Evolutionary conservation across 192 early-diverging fungal species (phyloP), one percentile per base, ranked within the genome.

Genomic region (Gamsiella multidivaricata): DNA sequence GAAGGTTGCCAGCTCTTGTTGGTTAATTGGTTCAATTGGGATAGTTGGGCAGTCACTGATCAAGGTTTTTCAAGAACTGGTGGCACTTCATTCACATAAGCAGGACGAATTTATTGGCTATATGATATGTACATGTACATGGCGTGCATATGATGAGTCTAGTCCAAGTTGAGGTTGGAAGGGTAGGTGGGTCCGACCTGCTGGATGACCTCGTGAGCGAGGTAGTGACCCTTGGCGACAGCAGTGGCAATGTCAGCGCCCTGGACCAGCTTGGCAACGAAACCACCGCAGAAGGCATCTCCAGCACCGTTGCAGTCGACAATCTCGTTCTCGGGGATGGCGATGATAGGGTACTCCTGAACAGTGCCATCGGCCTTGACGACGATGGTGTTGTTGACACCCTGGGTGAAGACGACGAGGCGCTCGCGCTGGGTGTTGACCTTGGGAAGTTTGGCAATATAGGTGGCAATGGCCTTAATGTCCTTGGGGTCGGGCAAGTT

Each of bases 291-390:
- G 85, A 98, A 99, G 29, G 94, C 96, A 85, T 99, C 97, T 76
- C 97, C 97, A 66, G 96, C 96, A 67, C 95, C 97, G 84, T 99
- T 99, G 79, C 95, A 94, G 80, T 99, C 97, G 53, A 94, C 92
- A 72, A 99, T 95, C 67, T 96, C 88, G 33, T 82, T 67, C 57
- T 73, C 69, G 9, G 81, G 76, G 33, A 93, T 86, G 28, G 85
- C 84, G 51, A 83, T 85, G 22, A 91, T 86, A 17, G 87, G 83
- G 79, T 84, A 88, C 52, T 85, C 84, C 57, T 91, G 86, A 29
- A 85, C 69, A 46, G 84, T 84, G 62, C 90, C 88, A 59, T 86
- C 83, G 73, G 85, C 88, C 75, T 88, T 86, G 45, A 87, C 92
- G 52, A 95, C 88, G 65, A 94, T 80, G 69, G 93, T 94, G 52